These are phyloP conservation scores for Lachnellula arida DNA, from an alignment of 2,329 filamentous ascomycete genomes.

Conservation along the genomic window DNA sequence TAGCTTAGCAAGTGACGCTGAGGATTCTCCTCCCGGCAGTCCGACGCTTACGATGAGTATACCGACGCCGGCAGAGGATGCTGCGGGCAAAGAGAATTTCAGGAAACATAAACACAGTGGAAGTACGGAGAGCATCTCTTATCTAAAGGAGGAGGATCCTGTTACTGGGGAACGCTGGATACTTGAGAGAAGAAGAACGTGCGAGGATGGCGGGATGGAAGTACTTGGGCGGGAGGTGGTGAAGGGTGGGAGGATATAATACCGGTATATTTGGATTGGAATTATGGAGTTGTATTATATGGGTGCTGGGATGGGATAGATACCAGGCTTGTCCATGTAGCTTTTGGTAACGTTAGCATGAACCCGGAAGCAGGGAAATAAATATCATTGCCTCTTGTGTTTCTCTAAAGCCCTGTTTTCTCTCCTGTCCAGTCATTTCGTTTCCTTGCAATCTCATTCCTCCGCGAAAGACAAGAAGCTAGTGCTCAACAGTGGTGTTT, in stretches of 20 bases:
- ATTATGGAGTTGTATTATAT: not conserved
- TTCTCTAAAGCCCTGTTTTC: no score
- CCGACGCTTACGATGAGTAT: constrained; percentile 21
- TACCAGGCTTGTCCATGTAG: no score
- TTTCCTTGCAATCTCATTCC: no score
- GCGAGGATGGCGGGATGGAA: constrained; percentile 60
- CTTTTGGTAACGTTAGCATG: no score
- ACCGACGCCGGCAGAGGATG: not conserved
- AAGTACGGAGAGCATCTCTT: constrained; percentile 66
- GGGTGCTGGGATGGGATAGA: no score
- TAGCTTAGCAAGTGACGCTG: constrained; percentile 19
- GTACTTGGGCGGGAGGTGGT: constrained; percentile 62
- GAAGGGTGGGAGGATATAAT: constrained; percentile 39
- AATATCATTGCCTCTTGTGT: no score
- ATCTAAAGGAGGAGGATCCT: constrained; percentile 57
- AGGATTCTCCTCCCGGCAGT: constrained; percentile 11
- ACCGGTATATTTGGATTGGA: not conserved
- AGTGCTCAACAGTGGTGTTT: no score
- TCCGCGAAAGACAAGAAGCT: no score
- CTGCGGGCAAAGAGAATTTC: constrained; percentile 1
- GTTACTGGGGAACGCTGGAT: constrained; percentile 59
- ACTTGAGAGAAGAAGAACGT: constrained; percentile 62
- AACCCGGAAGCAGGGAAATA: no score
- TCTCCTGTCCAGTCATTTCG: no score
- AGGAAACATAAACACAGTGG: constrained; percentile 45